Evolutionary conservation across 345 rosid species (phyloP), one percentile per base, ranked within the genome.

Genomic region (Theobroma cacao): DNA sequence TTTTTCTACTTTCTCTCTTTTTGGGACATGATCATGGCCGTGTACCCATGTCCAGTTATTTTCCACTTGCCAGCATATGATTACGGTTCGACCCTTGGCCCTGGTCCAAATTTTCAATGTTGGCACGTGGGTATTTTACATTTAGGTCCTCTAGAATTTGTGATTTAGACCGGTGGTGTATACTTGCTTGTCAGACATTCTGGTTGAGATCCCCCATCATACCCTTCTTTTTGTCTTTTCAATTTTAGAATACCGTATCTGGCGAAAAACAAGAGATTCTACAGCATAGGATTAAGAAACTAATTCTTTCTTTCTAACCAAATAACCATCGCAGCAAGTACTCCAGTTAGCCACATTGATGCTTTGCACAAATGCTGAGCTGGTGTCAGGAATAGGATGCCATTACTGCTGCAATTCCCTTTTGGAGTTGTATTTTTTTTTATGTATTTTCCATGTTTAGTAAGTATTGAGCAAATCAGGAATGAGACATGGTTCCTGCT

Each of bases 51-150:
- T 22, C 47, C 74, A 48, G 59, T 70, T 48, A 48, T 28, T 70
- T 70, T 28, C 59, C 74, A 70, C 74, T 67, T 5, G 72, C 72
- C 72, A 40, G 72, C 33, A 4, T 43, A 41, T 67, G 53, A 41
- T 67, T 67, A 41, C 72, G 13, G 0, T 5, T 24, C 9, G 53
- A 67, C 72, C 72, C 52, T 41, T 43, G 72, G 52, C 47, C 22
- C 52, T 67, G 31, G 52, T 24, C 43, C 72, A 15, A 43, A 43
- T 28, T 67, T 41, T 67, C 68, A 33, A 7, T 33, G 41, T 33
- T 63, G 24, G 68, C 68, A 15, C 22, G 26, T 34, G 43, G 34
- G 9, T 67, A 10, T 47, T 26, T 70, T 70, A 45, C 74, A 17
- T 30, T 30, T 70, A 30, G 14, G 59, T 70, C 59, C 41, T 70